Percentiles rank a stretch among this genome's conserved stretches.
Evolutionary conservation across 169 alveolate genomes (phyloP).

Genomic region (Plasmodium reichenowi): DNA sequence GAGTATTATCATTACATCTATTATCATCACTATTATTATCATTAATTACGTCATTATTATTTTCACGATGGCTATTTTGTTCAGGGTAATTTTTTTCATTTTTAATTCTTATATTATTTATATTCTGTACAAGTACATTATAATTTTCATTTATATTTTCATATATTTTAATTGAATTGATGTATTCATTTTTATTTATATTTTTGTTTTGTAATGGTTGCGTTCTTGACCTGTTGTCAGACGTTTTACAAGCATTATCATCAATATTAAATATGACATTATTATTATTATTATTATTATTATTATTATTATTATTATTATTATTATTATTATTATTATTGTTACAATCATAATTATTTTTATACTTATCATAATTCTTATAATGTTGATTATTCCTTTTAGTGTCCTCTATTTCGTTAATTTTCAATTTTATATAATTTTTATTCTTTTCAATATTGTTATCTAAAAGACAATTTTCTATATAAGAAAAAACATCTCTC

Average conservation of each 20-base stretch:
- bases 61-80: too few relatives aligned
- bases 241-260: neutral
- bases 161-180: too few relatives aligned
- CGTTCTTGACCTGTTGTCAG: neutral
- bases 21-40: neutral
- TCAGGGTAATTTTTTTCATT: too few relatives aligned
- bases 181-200: neutral
- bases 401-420: neutral
- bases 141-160: too few relatives aligned
- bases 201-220: neutral
- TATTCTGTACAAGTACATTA: too few relatives aligned
- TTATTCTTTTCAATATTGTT: neutral
- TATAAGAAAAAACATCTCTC: neutral
- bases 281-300: neutral
- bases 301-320: neutral
- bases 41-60: neutral
- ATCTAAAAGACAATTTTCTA: constrained; percentile 5
- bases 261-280: neutral
- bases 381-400: neutral
- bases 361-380: neutral
- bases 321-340: neutral
- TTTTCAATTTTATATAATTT: neutral
- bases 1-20: neutral
- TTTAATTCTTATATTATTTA: too few relatives aligned
- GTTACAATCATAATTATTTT: neutral